phyloP scores from a whole-genome alignment of 2,329 filamentous ascomycete genomes.

The Sporothrix curviconia region DNA sequence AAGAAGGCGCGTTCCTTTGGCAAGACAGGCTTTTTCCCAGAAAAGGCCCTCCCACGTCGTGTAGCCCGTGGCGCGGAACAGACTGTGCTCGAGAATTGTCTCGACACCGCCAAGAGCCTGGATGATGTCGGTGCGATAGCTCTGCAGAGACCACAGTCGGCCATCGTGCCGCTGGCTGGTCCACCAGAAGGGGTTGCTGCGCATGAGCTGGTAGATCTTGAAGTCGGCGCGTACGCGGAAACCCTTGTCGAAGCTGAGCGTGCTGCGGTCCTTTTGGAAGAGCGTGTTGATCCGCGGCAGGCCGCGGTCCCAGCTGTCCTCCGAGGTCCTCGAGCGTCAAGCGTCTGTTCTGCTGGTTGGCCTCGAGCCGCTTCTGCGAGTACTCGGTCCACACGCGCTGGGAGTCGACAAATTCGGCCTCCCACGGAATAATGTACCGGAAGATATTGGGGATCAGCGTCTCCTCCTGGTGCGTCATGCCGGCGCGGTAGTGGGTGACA shows the following conservation, averaged over 20 bases:
- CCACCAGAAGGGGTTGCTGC: conserved; percentile 99
- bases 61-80: conserved; percentile 96
- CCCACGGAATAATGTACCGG: conserved; percentile 98
- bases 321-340: conserved; percentile 88
- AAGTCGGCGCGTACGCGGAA: conserved; percentile 94
- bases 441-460: conserved; percentile 98
- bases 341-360: conserved; percentile 92
- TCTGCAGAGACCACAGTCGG: conserved; percentile 95
- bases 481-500: conserved; percentile 91
- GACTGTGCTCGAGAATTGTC: conserved; percentile 91
- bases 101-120: conserved; percentile 94
- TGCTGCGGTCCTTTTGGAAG: conserved; percentile 97
- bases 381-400: conserved; percentile 99
- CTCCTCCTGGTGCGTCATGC: conserved; percentile 98
- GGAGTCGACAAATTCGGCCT: conserved; percentile 97
- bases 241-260: conserved; percentile 95
- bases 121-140: conserved; percentile 84
- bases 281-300: conserved; percentile 96
- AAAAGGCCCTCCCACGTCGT: conserved; percentile 95
- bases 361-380: conserved; percentile 93
- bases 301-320: conserved; percentile 97
- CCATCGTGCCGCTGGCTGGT: conserved; percentile 95
- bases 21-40: conserved; percentile 62
- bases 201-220: conserved; percentile 98
- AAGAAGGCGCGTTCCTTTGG: too few species aligned